phyloP scores from a whole-genome alignment of 768 basidiomycete species.

The Macrocybe gigantea region DNA sequence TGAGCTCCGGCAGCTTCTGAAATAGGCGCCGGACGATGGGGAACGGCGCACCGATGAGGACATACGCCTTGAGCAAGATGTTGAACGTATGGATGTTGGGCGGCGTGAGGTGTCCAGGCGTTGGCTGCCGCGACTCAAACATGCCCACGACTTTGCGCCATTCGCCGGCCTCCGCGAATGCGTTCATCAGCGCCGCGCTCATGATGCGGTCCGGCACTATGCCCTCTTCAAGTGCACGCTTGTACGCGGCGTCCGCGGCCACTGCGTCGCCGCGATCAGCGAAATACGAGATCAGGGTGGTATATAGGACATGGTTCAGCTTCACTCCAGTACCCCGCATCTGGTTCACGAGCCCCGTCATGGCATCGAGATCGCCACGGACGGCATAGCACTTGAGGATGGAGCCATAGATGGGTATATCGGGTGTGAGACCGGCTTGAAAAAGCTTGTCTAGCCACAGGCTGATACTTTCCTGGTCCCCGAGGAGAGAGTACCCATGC shows the following conservation, averaged over 20 bases:
- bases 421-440: constrained; percentile 43
- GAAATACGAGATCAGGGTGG: constrained; percentile 60
- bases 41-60: constrained; percentile 77
- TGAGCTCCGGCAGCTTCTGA: constrained; percentile 40
- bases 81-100: constrained; percentile 57
- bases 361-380: constrained; percentile 47
- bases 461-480: constrained; percentile 43
- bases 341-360: constrained; percentile 45
- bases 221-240: constrained; percentile 56
- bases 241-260: constrained; percentile 63
- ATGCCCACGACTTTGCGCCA: constrained; percentile 71
- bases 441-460: constrained; percentile 51
- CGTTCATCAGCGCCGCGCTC: constrained; percentile 73
- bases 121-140: constrained; percentile 40
- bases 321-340: constrained; percentile 49
- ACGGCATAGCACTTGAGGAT: constrained; percentile 53
- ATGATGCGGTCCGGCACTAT: constrained; percentile 58
- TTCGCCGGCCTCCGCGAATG: constrained; percentile 72
- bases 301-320: constrained; percentile 54
- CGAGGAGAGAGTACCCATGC: constrained; percentile 42
- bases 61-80: constrained; percentile 77
- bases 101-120: too few relatives aligned
- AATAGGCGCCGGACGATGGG: constrained; percentile 57
- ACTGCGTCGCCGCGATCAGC: constrained; percentile 55
- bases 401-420: constrained; percentile 51